Conservation (phyloP, 106 monocot genomes). For the Alisma plantagoaquatica region DNA sequence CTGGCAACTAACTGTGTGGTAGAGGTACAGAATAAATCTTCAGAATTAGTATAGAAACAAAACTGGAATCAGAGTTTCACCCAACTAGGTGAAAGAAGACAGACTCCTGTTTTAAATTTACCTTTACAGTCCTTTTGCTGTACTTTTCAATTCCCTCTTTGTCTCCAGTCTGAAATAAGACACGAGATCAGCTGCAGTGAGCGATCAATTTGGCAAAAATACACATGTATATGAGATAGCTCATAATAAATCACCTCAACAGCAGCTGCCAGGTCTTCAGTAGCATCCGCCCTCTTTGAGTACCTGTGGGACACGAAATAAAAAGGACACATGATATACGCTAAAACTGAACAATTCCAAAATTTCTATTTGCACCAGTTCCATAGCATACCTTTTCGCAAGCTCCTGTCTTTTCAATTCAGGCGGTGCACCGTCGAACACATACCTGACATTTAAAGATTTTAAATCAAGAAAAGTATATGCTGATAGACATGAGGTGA, state of each 20-base stretch:
- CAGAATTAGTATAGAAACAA: too few relatives aligned
- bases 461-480: background rate
- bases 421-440: constrained; percentile 97
- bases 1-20: too few relatives aligned
- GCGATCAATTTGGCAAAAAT: background rate
- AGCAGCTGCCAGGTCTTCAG: constrained; percentile 58
- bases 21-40: too few relatives aligned
- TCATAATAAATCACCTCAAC: constrained; percentile 62
- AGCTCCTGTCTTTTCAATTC: constrained; percentile 96
- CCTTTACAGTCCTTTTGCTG: constrained; percentile 98
- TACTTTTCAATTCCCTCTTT: constrained; percentile 86
- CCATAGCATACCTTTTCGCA: constrained; percentile 59
- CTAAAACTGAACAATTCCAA: constrained; percentile 3
- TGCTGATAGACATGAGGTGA: too few relatives aligned
- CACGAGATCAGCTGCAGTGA: background rate
- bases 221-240: background rate
- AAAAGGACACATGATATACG: background rate
- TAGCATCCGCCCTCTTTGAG: constrained; percentile 80
- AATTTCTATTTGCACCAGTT: background rate
- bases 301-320: constrained; percentile 26
- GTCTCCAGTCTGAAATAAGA: constrained; percentile 64
- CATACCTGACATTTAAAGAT: constrained; percentile 46
- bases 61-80: constrained; percentile 2
- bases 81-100: constrained; percentile 4
- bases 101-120: too few relatives aligned